phyloP scores from a whole-genome alignment of 2,329 filamentous ascomycete genomes.

The Stachybotrys elegans region DNA sequence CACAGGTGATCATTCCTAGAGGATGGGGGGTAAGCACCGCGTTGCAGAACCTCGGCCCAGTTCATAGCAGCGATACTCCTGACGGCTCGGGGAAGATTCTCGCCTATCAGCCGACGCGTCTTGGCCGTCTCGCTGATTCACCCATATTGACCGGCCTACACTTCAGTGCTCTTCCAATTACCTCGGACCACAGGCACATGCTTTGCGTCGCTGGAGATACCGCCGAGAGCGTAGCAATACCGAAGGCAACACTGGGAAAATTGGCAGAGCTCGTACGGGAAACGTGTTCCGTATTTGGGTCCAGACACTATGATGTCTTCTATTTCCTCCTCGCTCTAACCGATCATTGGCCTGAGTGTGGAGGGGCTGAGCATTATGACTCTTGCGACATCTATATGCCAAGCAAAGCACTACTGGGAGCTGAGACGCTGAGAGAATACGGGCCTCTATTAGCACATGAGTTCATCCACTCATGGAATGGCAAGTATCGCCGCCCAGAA shows the following conservation, averaged over 20 bases:
- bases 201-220: constrained; percentile 6
- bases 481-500: constrained; percentile 8
- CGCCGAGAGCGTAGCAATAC: neutral
- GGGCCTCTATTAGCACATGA: constrained; percentile 5
- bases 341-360: neutral
- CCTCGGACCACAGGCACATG: constrained; percentile 5
- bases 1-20: constrained; percentile 1
- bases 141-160: constrained; percentile 6
- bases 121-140: constrained; percentile 7
- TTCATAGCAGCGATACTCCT: neutral
- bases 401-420: neutral
- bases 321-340: neutral
- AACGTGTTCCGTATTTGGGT: constrained; percentile 2
- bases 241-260: constrained; percentile 3
- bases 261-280: constrained; percentile 3
- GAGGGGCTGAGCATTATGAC: constrained; percentile 6
- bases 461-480: constrained; percentile 8
- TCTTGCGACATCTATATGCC: constrained; percentile 3
- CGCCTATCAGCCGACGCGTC: neutral
- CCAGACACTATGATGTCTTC: neutral
- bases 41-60: neutral
- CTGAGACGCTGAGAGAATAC: neutral
- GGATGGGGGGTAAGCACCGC: constrained; percentile 6
- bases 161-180: neutral
- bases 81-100: constrained; percentile 2